Evolutionary conservation across 1,284 basidiomycete species (phyloP).

Genomic region (Malassezia restricta): DNA sequence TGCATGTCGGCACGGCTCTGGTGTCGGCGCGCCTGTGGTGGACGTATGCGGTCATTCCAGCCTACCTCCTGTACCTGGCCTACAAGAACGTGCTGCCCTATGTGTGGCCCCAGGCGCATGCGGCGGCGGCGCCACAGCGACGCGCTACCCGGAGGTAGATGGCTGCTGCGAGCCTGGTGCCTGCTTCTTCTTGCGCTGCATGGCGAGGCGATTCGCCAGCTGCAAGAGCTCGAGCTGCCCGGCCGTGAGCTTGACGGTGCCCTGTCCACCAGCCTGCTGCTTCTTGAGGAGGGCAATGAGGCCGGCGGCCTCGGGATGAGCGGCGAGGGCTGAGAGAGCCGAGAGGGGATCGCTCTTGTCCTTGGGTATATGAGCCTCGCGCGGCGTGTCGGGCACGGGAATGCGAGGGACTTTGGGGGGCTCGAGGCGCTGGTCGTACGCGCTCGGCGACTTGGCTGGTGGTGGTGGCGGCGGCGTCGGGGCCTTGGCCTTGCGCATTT

Average conservation of each 20-base stretch:
- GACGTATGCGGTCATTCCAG: slow-evolving; percentile 31
- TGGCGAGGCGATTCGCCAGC: slow-evolving; percentile 37
- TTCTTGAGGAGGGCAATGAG: slow-evolving; percentile 37
- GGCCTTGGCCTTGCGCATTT: slow-evolving; percentile 47
- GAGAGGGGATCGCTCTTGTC: slow-evolving; percentile 22
- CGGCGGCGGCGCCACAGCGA: slow-evolving; percentile 18
- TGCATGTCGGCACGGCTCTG: slow-evolving; percentile 40
- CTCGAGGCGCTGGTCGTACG: slow-evolving; percentile 12
- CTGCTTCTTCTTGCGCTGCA: slow-evolving; percentile 23
- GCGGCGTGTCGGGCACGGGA: neutral
- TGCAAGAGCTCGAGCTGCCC: slow-evolving; percentile 39
- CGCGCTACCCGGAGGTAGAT: neutral
- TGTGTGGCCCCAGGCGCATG: slow-evolving; percentile 31
- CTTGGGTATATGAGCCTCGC: neutral
- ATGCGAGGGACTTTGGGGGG: slow-evolving; percentile 12
- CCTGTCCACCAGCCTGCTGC: slow-evolving; percentile 27
- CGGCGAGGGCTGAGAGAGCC: slow-evolving; percentile 29
- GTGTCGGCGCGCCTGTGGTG: slow-evolving; percentile 18
- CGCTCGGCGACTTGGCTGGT: neutral
- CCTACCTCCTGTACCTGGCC: slow-evolving; percentile 39
- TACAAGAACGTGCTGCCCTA: slow-evolving; percentile 36
- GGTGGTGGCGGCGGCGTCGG: neutral
- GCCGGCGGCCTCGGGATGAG: slow-evolving; percentile 38
- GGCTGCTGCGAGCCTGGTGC: neutral
- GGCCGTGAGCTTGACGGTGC: slow-evolving; percentile 34